These are phyloP conservation scores for Pyracantha coccinea DNA, from an alignment of 331 rosid species.

Conservation along the genomic window DNA sequence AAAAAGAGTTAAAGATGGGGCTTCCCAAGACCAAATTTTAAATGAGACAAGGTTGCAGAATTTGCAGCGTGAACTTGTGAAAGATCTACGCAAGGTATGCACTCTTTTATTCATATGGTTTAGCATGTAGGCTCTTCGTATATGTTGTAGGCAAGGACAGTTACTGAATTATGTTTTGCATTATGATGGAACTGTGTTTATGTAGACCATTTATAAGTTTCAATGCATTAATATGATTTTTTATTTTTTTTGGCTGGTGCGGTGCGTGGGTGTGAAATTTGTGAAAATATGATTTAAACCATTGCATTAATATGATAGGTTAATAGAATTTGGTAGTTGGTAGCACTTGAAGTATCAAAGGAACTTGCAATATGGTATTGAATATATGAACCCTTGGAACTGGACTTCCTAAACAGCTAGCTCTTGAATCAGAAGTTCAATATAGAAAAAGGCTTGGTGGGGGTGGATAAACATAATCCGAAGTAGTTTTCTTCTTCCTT, in stretches of 20 bases:
- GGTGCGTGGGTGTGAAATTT: no score
- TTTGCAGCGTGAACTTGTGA: conserved; percentile 90
- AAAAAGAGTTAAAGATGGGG: conserved; percentile 92
- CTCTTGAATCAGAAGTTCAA: background rate
- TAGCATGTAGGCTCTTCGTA: background rate
- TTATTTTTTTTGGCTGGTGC: no score
- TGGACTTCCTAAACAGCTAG: background rate
- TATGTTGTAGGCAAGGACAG: background rate
- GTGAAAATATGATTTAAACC: background rate
- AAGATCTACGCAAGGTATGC: conserved; percentile 69
- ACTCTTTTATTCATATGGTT: background rate
- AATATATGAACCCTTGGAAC: background rate
- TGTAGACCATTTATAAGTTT: background rate
- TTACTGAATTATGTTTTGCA: background rate
- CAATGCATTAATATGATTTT: background rate
- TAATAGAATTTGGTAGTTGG: background rate
- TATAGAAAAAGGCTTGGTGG: background rate
- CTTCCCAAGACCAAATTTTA: conserved; percentile 97
- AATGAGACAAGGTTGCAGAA: conserved; percentile 97
- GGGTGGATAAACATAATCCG: background rate
- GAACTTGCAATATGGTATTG: background rate
- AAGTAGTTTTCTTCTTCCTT: background rate
- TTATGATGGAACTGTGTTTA: background rate
- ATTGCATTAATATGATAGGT: background rate
- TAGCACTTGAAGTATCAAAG: background rate